Evolutionary conservation across 768 basidiomycete genomes (phyloP).

Genomic region (Mycena haematopus): DNA sequence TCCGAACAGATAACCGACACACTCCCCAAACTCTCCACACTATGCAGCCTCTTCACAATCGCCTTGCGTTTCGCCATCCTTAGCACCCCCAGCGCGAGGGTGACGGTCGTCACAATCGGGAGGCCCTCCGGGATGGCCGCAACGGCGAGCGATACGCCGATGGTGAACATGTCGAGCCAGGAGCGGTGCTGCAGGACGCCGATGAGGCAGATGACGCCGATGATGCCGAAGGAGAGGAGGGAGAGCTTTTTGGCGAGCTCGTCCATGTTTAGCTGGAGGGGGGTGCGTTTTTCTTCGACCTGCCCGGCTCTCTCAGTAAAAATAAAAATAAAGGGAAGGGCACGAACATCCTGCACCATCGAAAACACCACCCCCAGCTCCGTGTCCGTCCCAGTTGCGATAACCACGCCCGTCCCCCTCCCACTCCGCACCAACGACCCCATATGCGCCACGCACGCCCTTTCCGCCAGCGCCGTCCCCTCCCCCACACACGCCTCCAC

Average conservation of each 20-base stretch:
- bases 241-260: slow-evolving; percentile 94
- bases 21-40: slow-evolving; percentile 91
- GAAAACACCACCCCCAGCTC: slow-evolving; percentile 97
- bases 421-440: slow-evolving; percentile 93
- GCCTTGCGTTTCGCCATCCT: slow-evolving; percentile 95
- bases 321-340: background rate
- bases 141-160: slow-evolving; percentile 97
- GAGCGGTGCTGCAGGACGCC: slow-evolving; percentile 85
- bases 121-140: slow-evolving; percentile 97
- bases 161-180: slow-evolving; percentile 99
- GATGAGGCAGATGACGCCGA: slow-evolving; percentile 91
- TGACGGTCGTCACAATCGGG: slow-evolving; percentile 97
- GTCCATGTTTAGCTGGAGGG: slow-evolving; percentile 93
- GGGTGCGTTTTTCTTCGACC: slow-evolving; percentile 89
- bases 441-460: slow-evolving; percentile 93
- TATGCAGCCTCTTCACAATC: slow-evolving; percentile 96
- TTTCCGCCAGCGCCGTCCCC: slow-evolving; percentile 74
- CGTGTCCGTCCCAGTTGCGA: slow-evolving; percentile 83
- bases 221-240: slow-evolving; percentile 89
- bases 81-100: slow-evolving; percentile 91
- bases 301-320: slow-evolving; percentile 21
- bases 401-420: slow-evolving; percentile 84
- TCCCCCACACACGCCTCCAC: slow-evolving; percentile 57
- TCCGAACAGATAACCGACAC: slow-evolving; percentile 98
- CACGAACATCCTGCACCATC: slow-evolving; percentile 93